phyloP scores from a whole-genome alignment of 352 stramenopile genomes.

The Pythium biforme region DNA sequence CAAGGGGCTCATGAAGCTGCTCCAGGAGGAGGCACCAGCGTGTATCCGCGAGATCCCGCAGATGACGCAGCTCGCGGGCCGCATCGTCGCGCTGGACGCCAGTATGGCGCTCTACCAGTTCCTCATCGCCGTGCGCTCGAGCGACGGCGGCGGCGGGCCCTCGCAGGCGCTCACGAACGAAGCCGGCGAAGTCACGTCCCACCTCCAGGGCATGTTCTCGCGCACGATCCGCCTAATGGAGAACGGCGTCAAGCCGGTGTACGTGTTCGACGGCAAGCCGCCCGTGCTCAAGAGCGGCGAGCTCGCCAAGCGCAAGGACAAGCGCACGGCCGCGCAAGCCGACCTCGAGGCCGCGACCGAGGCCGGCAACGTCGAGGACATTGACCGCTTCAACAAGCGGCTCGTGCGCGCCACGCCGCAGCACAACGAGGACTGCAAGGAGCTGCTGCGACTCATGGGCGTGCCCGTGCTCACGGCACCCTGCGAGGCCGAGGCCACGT shows the following conservation, averaged over 20 bases:
- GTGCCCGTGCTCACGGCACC: slow-evolving; percentile 95
- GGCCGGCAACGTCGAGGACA: slow-evolving; percentile 85
- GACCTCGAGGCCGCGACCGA: slow-evolving; percentile 85
- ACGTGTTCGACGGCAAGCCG: slow-evolving; percentile 99
- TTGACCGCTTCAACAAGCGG: slow-evolving; percentile 93
- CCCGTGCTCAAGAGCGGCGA: slow-evolving; percentile 97
- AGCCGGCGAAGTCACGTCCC: slow-evolving; percentile 94
- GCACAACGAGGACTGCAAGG: slow-evolving; percentile 94
- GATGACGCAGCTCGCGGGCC: slow-evolving; percentile 93
- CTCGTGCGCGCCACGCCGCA: slow-evolving; percentile 88
- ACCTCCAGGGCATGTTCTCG: slow-evolving; percentile 97
- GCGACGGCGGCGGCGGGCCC: slow-evolving; percentile 74
- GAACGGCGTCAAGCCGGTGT: slow-evolving; percentile 97
- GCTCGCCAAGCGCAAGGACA: slow-evolving; percentile 92
- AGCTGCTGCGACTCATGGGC: slow-evolving; percentile 94
- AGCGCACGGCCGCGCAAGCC: slow-evolving; percentile 86
- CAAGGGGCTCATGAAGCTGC: slow-evolving; percentile 98
- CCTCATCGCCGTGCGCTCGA: slow-evolving; percentile 89
- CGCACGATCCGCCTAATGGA: slow-evolving; percentile 98
- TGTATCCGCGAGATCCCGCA: slow-evolving; percentile 95
- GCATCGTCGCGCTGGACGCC: slow-evolving; percentile 98
- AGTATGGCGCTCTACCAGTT: slow-evolving; percentile 99
- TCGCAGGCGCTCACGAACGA: slow-evolving; percentile 97
- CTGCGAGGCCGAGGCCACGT: slow-evolving; percentile 98
- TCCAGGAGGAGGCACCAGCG: slow-evolving; percentile 96